Conservation (phyloP, 257 asterid species). For the Penstemon davidsonii region DNA sequence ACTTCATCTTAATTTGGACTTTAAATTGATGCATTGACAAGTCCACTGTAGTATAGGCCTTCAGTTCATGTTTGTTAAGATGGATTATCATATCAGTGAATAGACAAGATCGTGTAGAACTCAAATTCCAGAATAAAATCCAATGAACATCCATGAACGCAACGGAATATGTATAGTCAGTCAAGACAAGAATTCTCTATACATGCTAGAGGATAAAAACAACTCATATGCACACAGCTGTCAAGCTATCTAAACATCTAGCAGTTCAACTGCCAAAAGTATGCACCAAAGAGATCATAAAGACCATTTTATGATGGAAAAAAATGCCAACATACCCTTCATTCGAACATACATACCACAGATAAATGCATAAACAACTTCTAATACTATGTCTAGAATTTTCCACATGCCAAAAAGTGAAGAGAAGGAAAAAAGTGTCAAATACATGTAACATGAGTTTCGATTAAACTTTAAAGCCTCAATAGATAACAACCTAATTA, state of each 20-base stretch:
- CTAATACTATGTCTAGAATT: background rate
- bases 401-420: background rate
- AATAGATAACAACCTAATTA: background rate
- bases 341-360: conserved; percentile 10
- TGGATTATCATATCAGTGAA: conserved; percentile 31
- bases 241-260: background rate
- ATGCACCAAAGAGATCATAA: conserved; percentile 15
- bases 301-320: conserved; percentile 9
- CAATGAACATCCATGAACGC: conserved; percentile 6
- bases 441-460: conserved; percentile 6
- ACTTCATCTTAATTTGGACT: conserved; percentile 81
- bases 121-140: conserved; percentile 11
- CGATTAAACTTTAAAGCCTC: conserved; percentile 14
- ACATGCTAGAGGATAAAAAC: conserved; percentile 17
- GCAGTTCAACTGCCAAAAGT: conserved; percentile 18
- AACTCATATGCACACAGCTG: conserved; percentile 21
- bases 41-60: conserved; percentile 83
- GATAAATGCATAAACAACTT: conserved; percentile 4
- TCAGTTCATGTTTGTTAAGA: conserved; percentile 34
- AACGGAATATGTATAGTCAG: conserved; percentile 15
- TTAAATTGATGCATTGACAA: conserved; percentile 75
- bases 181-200: background rate
- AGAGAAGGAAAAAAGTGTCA: background rate
- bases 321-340: conserved; percentile 8
- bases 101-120: conserved; percentile 1